Conservation (phyloP, 1,284 basidiomycete species). For the Cryptococcus deneoformans region DNA sequence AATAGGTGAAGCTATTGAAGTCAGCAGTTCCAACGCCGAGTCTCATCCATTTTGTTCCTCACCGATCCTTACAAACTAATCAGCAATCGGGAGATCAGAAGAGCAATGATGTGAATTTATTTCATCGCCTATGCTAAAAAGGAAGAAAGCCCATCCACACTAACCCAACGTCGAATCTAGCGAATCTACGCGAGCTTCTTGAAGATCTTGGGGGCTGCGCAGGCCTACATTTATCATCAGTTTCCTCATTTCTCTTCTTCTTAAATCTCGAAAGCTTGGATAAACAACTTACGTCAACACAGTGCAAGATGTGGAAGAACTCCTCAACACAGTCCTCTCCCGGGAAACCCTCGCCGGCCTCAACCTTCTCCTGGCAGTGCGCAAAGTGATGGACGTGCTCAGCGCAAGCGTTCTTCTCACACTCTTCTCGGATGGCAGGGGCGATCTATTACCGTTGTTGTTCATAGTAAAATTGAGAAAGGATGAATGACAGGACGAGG, state of each 20-base stretch:
- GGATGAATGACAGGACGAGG: too few species aligned
- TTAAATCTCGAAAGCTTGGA: not conserved
- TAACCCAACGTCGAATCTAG: not conserved
- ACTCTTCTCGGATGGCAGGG: slow-evolving; percentile 70
- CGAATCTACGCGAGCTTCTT: slow-evolving; percentile 51
- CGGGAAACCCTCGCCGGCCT: slow-evolving; percentile 71
- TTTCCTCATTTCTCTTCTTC: not conserved
- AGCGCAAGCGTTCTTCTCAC: slow-evolving; percentile 67
- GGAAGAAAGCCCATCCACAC: not conserved
- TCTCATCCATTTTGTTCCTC: too few species aligned
- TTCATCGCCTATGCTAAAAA: not conserved
- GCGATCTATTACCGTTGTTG: slow-evolving; percentile 53
- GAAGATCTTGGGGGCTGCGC: slow-evolving; percentile 78
- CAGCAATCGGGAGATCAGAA: too few species aligned
- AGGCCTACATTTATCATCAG: slow-evolving; percentile 55
- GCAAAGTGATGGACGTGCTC: slow-evolving; percentile 77
- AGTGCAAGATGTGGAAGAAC: slow-evolving; percentile 67
- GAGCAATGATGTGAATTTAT: too few species aligned
- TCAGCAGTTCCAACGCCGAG: slow-evolving; percentile 57
- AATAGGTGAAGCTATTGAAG: too few species aligned
- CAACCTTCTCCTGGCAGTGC: slow-evolving; percentile 78
- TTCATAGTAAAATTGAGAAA: not conserved
- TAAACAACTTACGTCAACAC: slow-evolving; percentile 67
- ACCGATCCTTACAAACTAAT: too few species aligned
- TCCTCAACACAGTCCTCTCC: slow-evolving; percentile 91